These are phyloP conservation scores for Fusarium pilosicola DNA, from an alignment of 2,329 filamentous ascomycete genomes.

Conservation along the genomic window DNA sequence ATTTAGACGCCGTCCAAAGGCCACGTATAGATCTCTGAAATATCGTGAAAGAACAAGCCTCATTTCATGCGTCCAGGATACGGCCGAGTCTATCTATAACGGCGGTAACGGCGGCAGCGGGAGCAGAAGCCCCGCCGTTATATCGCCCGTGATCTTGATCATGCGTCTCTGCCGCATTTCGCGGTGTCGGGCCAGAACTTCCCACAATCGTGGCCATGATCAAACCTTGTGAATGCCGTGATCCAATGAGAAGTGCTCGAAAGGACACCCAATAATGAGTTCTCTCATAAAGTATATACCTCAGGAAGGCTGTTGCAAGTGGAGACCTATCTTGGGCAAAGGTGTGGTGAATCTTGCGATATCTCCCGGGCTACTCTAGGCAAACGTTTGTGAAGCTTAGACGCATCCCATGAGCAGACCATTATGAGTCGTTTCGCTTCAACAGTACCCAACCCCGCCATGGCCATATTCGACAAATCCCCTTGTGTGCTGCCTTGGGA, in stretches of 20 bases:
- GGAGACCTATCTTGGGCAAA: not conserved
- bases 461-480: not conserved
- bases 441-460: not conserved
- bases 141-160: slow-evolving; percentile 7
- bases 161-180: slow-evolving; percentile 5
- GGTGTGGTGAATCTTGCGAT: not conserved
- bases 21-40: not conserved
- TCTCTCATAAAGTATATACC: not conserved
- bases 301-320: not conserved
- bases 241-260: not conserved
- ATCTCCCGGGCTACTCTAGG: not conserved
- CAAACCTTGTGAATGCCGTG: not conserved
- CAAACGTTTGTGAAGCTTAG: not conserved
- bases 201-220: not conserved
- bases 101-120: not conserved
- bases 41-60: not conserved
- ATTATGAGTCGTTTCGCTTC: not conserved
- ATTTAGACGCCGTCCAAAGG: not conserved
- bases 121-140: slow-evolving; percentile 28
- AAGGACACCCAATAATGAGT: not conserved
- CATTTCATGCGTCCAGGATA: not conserved
- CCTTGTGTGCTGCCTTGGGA: not conserved
- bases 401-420: not conserved
- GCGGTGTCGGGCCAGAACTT: not conserved
- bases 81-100: slow-evolving; percentile 5